These are phyloP conservation scores for Aspergillus sp. DNA, from an alignment of 2,329 filamentous ascomycete genomes.

Conservation along the genomic window DNA sequence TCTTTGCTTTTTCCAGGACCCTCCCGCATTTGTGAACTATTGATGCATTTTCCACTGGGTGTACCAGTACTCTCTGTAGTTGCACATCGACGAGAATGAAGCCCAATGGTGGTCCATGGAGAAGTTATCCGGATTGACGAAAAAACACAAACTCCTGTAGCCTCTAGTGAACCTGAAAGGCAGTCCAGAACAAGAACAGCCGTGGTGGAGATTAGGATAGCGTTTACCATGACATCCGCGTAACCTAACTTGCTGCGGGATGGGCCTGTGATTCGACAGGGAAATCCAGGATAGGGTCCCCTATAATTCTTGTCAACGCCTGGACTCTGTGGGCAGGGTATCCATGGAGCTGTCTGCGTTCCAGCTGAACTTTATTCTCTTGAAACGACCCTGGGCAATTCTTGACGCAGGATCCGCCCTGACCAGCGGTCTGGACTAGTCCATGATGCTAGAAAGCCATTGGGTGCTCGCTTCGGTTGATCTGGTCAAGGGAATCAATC, in stretches of 20 bases:
- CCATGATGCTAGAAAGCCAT: not conserved
- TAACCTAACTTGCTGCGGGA: not conserved
- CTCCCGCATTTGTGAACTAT: too few species aligned
- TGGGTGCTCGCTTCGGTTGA: constrained; percentile 7
- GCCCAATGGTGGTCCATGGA: not conserved
- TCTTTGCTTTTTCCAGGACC: not conserved
- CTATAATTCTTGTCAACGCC: not conserved
- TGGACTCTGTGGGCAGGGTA: not conserved
- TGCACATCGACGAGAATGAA: not conserved
- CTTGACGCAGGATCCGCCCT: not conserved
- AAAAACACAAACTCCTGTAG: not conserved
- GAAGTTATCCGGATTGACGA: not conserved
- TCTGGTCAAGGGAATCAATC: constrained; percentile 8
- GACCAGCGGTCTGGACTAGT: constrained; percentile 8
- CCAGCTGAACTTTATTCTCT: constrained; percentile 4
- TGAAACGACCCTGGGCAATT: not conserved
- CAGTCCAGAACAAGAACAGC: too few species aligned
- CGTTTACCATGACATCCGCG: not conserved
- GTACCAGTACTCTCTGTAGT: not conserved
- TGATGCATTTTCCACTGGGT: not conserved
- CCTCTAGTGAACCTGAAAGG: too few species aligned
- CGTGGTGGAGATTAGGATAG: too few species aligned
- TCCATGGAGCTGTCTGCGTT: not conserved
- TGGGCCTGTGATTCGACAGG: not conserved
- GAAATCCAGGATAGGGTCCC: not conserved